Conservation (phyloP, 768 basidiomycete species). For the Coprinopsis strossmayeri region DNA sequence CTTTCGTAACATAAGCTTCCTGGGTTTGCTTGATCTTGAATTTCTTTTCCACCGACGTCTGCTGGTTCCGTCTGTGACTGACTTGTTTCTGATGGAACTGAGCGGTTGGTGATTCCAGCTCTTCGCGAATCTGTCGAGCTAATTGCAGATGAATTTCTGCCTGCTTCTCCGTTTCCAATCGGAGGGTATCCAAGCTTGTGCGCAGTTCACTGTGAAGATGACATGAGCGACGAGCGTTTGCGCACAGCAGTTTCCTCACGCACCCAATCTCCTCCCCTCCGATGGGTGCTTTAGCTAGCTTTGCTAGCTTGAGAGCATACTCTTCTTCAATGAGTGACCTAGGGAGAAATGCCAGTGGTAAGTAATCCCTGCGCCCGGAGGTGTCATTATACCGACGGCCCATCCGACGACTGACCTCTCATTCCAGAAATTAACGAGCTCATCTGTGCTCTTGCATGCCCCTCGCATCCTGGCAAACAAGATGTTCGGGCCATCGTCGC, state of each 20-base stretch:
- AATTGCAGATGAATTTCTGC: conserved; percentile 65
- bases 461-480: conserved; percentile 85
- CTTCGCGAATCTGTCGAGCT: conserved; percentile 62
- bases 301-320: conserved; percentile 75
- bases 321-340: conserved; percentile 93
- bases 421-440: conserved; percentile 83
- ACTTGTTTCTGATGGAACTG: conserved; percentile 60
- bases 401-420: conserved; percentile 85
- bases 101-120: conserved; percentile 60
- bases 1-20: conserved; percentile 78
- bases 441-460: conserved; percentile 81
- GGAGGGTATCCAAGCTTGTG: conserved; percentile 71
- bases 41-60: conserved; percentile 76
- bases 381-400: not conserved
- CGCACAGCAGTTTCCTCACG: conserved; percentile 16
- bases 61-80: conserved; percentile 61
- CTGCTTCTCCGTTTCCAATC: conserved; percentile 78
- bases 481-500: conserved; percentile 83
- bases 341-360: conserved; percentile 7
- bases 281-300: conserved; percentile 68
- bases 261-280: conserved; percentile 93
- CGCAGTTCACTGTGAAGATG: conserved; percentile 60
- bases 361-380: not conserved
- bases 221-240: conserved; percentile 2
- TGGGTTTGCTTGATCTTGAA: conserved; percentile 84